Evolutionary conservation across 1,139 yeast genomes (phyloP), one percentile per base, ranked within the genome.

Genomic region (Geotrichum restrictum): DNA sequence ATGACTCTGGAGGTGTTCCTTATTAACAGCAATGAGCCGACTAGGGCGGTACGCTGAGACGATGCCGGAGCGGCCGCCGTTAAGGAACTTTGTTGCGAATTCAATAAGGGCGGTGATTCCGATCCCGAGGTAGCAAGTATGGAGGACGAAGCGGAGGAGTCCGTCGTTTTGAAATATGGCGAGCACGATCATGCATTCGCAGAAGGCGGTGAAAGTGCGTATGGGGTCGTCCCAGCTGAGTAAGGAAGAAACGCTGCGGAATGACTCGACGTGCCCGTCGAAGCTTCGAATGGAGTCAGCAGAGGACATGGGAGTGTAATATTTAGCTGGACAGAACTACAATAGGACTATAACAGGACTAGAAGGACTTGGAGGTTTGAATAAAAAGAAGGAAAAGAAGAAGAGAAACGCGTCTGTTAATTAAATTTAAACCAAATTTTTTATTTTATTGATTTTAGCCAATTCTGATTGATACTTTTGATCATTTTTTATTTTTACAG

Each of bases 171-270:
- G 85, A 65, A 88, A 68, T 37, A 85, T 72, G 56, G 85, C 64
- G 65, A 91, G 75, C 22, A 78, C 74, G 36, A 76, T 72, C 45
- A 91, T 65, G 52, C 83, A 71, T 48, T 82, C 77, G 49, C 85
- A 95, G 61, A 89, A 81, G 41, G 85, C 81, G 64, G 83, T 82
- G 57, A 86, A 97, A 53, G 96, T 83, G 64, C 78, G 76, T 59
- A 78, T 73, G 39, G 97, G 96, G 66, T 88, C 79, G 62, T 80
- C 77, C 98, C 98, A 91, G 60, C 91, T 81, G 58, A 91, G 74
- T 60, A 89, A 49, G 7, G 51, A 36, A 24, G 21, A 10, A 10
- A 46, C 21, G 11, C 44, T 42, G 3, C 38, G 43, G 29, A 51
- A 41, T 3, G 39, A 45, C 18, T 49, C 48, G 21, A 50, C 48